phyloP scores from a whole-genome alignment of 805 yeast species.

The Nakazawaea wyomingensis region DNA sequence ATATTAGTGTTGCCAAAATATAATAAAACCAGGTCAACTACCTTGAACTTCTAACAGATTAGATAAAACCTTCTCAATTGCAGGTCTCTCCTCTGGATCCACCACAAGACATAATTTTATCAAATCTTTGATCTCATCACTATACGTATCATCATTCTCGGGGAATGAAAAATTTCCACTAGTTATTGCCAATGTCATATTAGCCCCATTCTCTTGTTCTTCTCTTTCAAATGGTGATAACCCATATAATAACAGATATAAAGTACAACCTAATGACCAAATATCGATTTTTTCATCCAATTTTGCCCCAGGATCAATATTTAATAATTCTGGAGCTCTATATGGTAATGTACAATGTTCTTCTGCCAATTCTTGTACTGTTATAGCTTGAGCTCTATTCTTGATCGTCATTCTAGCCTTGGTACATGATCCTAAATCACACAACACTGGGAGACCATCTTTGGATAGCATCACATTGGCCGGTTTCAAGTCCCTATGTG shows the following conservation, averaged over 20 bases:
- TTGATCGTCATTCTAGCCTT: conserved; percentile 51
- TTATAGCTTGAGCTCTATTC: conserved; percentile 65
- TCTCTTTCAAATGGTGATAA: conserved; percentile 84
- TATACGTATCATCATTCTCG: conserved; percentile 38
- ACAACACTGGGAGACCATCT: conserved; percentile 71
- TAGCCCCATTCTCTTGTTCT: conserved; percentile 78
- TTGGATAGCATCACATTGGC: conserved; percentile 79
- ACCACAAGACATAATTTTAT: conserved; percentile 57
- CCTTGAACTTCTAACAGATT: conserved; percentile 38
- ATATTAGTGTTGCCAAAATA: neutral
- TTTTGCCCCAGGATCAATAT: conserved; percentile 59
- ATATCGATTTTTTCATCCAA: conserved; percentile 77
- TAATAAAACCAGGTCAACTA: neutral
- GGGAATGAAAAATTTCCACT: conserved; percentile 64
- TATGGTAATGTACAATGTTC: conserved; percentile 84
- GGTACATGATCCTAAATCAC: conserved; percentile 79
- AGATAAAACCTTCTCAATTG: conserved; percentile 52
- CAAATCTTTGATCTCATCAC: conserved; percentile 48
- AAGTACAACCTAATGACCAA: conserved; percentile 87
- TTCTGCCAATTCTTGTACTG: conserved; percentile 74
- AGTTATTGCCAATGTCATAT: conserved; percentile 67
- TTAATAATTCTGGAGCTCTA: conserved; percentile 86
- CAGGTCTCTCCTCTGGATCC: conserved; percentile 59
- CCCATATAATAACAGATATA: conserved; percentile 73
- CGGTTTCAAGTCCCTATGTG: conserved; percentile 86